These are phyloP conservation scores for Podospora conica DNA, from an alignment of 495 filamentous ascomycete genomes.

Conservation along the genomic window DNA sequence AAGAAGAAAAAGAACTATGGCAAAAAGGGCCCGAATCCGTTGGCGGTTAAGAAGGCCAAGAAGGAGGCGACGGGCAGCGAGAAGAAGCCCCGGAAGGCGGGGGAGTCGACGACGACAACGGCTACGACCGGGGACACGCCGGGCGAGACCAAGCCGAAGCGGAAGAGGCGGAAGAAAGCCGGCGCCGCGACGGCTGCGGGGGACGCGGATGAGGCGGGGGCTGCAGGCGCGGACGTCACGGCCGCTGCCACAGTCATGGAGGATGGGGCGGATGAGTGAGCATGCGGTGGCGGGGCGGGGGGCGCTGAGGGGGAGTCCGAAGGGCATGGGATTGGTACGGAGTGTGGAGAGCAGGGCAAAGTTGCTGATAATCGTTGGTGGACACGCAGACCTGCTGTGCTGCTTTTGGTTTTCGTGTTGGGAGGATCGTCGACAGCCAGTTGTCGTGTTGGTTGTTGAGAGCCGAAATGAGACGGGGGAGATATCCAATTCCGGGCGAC, in stretches of 20 bases:
- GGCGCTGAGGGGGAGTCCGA: not conserved
- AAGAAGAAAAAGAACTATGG: slow-evolving; percentile 56
- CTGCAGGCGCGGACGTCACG: slow-evolving; percentile 2
- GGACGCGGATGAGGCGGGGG: slow-evolving; percentile 7
- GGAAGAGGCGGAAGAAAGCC: slow-evolving; percentile 42
- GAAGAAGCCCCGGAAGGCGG: slow-evolving; percentile 15
- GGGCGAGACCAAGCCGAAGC: slow-evolving; percentile 30
- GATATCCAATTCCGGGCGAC: not conserved
- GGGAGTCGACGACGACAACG: slow-evolving; percentile 5
- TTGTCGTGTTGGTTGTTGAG: not conserved
- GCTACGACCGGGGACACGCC: slow-evolving; percentile 6
- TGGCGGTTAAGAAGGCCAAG: slow-evolving; percentile 72
- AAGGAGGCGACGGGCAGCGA: slow-evolving; percentile 13
- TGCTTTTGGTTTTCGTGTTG: too few species aligned
- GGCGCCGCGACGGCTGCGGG: slow-evolving; percentile 19
- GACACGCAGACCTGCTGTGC: not conserved
- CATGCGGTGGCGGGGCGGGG: not conserved
- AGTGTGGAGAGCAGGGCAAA: not conserved
- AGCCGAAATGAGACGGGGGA: not conserved
- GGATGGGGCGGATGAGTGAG: not conserved
- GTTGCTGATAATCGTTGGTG: not conserved
- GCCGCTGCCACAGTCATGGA: not conserved
- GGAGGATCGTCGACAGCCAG: not conserved
- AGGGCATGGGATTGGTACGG: not conserved
- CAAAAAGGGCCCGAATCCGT: slow-evolving; percentile 78